Conservation (phyloP, 768 basidiomycete species). For the Agaricus sinodeliciosus region DNA sequence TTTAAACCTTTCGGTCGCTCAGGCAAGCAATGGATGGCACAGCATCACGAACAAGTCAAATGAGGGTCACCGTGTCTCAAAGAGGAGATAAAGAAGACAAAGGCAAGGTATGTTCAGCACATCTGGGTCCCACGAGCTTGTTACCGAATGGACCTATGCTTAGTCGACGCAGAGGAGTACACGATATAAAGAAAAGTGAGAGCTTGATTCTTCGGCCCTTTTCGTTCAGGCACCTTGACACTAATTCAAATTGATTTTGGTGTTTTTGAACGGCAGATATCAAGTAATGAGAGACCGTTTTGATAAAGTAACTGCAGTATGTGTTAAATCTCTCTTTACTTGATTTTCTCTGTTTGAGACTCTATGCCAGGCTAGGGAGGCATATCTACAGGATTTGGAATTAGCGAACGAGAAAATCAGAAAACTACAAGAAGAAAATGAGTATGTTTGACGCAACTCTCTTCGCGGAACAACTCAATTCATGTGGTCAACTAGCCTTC, state of each 20-base stretch:
- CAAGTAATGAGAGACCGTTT: slow-evolving; percentile 9
- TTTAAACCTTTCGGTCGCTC: too few relatives aligned
- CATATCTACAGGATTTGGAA: slow-evolving; percentile 4
- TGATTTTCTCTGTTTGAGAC: background rate
- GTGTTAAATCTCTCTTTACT: background rate
- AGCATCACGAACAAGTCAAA: too few relatives aligned
- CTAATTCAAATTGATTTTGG: background rate
- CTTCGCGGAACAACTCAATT: background rate
- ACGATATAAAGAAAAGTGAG: slow-evolving; percentile 11
- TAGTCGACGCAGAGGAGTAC: slow-evolving; percentile 6
- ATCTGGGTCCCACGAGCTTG: background rate
- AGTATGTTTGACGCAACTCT: background rate
- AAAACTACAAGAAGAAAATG: slow-evolving; percentile 11
- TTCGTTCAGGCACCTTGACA: background rate
- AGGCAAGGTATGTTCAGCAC: slow-evolving; percentile 6
- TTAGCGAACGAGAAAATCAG: slow-evolving; percentile 4
- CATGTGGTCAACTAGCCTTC: background rate
- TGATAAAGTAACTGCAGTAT: slow-evolving; percentile 5
- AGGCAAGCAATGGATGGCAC: too few relatives aligned
- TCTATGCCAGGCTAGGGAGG: background rate
- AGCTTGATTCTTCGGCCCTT: background rate
- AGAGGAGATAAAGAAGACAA: slow-evolving; percentile 8
- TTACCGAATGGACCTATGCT: background rate
- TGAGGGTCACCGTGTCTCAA: background rate
- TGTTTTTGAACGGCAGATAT: slow-evolving; percentile 2